Conservation (phyloP, 805 yeast genomes). For the Yamadazyma ubonensis region DNA sequence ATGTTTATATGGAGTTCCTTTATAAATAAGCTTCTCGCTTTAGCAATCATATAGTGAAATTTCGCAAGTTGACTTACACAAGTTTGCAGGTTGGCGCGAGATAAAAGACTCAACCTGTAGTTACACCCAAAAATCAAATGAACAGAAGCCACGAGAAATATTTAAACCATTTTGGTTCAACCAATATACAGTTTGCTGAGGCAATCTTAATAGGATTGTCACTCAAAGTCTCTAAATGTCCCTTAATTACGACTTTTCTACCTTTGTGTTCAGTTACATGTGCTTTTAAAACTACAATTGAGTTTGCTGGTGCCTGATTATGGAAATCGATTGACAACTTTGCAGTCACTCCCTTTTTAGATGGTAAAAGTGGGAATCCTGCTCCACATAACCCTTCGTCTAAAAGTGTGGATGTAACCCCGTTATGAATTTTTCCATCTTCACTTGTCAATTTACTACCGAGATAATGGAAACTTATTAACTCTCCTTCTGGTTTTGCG, state of each 20-base stretch:
- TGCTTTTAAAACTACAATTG: constrained; percentile 66
- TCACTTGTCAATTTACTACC: constrained; percentile 66
- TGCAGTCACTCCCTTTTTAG: constrained; percentile 87
- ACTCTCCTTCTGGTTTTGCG: constrained; percentile 49
- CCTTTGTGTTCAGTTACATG: constrained; percentile 67
- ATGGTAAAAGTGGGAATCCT: constrained; percentile 81
- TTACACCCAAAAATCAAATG: too few species aligned
- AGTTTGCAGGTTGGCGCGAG: too few species aligned
- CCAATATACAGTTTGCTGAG: constrained; percentile 65
- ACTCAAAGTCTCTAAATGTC: constrained; percentile 53
- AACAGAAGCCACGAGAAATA: constrained; percentile 48
- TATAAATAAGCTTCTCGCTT: neutral
- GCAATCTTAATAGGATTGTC: constrained; percentile 46
- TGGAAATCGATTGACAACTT: constrained; percentile 63
- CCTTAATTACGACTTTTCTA: constrained; percentile 77
- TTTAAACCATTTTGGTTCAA: constrained; percentile 87
- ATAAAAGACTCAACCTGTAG: too few species aligned
- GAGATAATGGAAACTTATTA: constrained; percentile 67
- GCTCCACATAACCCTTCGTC: constrained; percentile 86
- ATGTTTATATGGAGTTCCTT: neutral
- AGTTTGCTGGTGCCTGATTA: constrained; percentile 59
- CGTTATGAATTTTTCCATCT: constrained; percentile 77
- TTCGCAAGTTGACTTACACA: too few species aligned
- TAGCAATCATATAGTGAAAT: constrained; percentile 1
- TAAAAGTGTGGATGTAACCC: constrained; percentile 70